These are phyloP conservation scores for Syzygium malaccense DNA, from an alignment of 441 rosid genomes.

Conservation along the genomic window DNA sequence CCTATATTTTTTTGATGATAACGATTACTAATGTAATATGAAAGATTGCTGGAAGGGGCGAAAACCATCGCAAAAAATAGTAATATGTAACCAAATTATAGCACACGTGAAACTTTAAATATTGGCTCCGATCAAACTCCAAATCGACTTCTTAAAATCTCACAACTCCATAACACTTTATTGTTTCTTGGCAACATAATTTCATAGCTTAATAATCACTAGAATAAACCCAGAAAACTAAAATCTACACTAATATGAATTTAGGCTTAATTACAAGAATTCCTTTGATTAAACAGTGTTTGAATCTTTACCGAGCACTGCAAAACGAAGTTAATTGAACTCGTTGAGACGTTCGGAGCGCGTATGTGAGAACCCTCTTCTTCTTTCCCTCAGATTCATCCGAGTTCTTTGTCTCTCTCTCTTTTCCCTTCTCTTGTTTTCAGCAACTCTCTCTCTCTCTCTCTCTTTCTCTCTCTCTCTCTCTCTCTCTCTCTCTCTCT, in stretches of 20 bases:
- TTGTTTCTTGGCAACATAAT: neutral
- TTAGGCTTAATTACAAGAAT: neutral
- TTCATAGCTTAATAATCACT: neutral
- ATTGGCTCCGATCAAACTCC: neutral
- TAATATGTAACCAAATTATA: neutral
- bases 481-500: neutral
- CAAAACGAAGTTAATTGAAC: too few species aligned
- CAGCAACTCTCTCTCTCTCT: too few species aligned
- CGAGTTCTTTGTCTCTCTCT: too few species aligned
- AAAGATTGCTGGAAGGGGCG: neutral
- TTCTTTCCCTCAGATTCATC: neutral
- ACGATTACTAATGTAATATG: too few species aligned
- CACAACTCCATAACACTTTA: neutral
- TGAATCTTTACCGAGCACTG: neutral
- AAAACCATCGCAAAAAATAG: neutral
- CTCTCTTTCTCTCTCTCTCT: neutral
- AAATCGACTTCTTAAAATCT: neutral
- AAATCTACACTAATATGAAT: neutral
- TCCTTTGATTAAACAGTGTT: neutral
- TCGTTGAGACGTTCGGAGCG: too few species aligned
- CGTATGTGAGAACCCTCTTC: too few species aligned
- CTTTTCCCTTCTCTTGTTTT: neutral
- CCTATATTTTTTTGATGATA: too few species aligned
- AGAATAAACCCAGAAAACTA: neutral
- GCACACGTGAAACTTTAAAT: neutral